A percentile compares a stretch with the other conserved stretches of the same genome.
Conservation (phyloP, 495 filamentous ascomycete genomes). For the Penicillium steckii region DNA sequence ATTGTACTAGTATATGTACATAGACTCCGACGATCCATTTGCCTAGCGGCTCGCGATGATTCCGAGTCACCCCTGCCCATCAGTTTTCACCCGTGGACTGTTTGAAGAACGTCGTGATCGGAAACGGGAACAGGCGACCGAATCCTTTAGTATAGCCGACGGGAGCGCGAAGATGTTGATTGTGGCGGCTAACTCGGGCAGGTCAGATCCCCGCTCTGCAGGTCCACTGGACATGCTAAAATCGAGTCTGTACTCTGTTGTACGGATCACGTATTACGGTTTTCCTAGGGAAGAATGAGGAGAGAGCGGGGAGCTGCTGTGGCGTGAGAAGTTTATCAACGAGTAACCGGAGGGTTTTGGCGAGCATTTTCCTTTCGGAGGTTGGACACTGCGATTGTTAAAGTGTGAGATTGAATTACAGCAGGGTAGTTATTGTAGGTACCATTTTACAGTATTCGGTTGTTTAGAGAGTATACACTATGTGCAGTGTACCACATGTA, state of each 20-base stretch:
- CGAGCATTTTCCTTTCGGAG: slow-evolving; percentile 1
- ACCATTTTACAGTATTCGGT: no score
- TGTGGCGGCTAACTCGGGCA: slow-evolving; percentile 33
- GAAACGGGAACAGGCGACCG: background rate
- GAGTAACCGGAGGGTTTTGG: slow-evolving; percentile 20
- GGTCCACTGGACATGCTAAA: slow-evolving; percentile 37
- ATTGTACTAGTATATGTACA: no score
- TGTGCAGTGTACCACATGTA: no score
- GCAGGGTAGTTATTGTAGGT: no score
- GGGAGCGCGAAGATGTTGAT: slow-evolving; percentile 35
- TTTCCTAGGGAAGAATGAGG: slow-evolving; percentile 11
- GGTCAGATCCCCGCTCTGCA: slow-evolving; percentile 49
- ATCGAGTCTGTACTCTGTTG: background rate
- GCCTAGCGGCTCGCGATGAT: background rate
- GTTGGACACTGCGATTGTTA: background rate
- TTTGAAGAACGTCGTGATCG: background rate
- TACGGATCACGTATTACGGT: background rate
- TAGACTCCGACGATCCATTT: no score
- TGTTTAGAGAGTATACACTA: no score
- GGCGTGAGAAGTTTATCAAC: slow-evolving; percentile 52
- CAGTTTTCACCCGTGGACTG: background rate
- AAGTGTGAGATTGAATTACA: no score
- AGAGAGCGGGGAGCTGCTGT: slow-evolving; percentile 37
- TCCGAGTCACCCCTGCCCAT: no score
- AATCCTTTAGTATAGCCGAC: slow-evolving; percentile 38